A percentile compares a stretch with the other conserved stretches of the same genome.
Evolutionary conservation across 2,329 filamentous ascomycete genomes (phyloP).

Genomic region (Epichloe festucae): DNA sequence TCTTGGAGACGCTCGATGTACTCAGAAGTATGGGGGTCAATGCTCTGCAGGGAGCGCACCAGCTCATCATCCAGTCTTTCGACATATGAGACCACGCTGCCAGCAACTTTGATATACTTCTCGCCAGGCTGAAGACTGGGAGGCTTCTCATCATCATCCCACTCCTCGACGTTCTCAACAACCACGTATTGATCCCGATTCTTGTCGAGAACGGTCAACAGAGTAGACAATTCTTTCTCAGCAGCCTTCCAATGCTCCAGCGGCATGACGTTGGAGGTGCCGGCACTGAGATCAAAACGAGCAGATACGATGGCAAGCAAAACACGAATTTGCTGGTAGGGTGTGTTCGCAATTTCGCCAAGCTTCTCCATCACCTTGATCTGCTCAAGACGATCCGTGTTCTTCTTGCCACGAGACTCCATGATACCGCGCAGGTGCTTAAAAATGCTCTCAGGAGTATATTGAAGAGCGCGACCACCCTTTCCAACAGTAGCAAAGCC

Average conservation of each 20-base stretch:
- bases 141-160: slow-evolving; percentile 96
- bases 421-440: slow-evolving; percentile 90
- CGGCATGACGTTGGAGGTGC: slow-evolving; percentile 69
- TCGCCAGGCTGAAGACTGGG: slow-evolving; percentile 61
- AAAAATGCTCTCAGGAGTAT: slow-evolving; percentile 94
- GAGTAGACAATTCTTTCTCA: slow-evolving; percentile 67
- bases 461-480: slow-evolving; percentile 77
- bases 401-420: slow-evolving; percentile 96
- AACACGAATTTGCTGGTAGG: slow-evolving; percentile 89
- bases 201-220: slow-evolving; percentile 67
- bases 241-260: slow-evolving; percentile 95
- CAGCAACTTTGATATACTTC: slow-evolving; percentile 79
- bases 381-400: slow-evolving; percentile 88
- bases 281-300: slow-evolving; percentile 81
- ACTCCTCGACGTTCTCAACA: slow-evolving; percentile 86
- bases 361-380: slow-evolving; percentile 97
- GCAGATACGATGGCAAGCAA: slow-evolving; percentile 86
- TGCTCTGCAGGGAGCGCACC: slow-evolving; percentile 89
- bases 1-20: slow-evolving; percentile 93
- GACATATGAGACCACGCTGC: slow-evolving; percentile 85
- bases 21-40: slow-evolving; percentile 96
- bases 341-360: slow-evolving; percentile 72
- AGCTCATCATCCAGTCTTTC: slow-evolving; percentile 96
- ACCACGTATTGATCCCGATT: slow-evolving; percentile 67
- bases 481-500: slow-evolving; percentile 83